A percentile compares a stretch with the other conserved stretches of the same genome.
These are phyloP conservation scores for Claviceps sorghi DNA, from an alignment of 2,329 filamentous ascomycete species.

Conservation along the genomic window DNA sequence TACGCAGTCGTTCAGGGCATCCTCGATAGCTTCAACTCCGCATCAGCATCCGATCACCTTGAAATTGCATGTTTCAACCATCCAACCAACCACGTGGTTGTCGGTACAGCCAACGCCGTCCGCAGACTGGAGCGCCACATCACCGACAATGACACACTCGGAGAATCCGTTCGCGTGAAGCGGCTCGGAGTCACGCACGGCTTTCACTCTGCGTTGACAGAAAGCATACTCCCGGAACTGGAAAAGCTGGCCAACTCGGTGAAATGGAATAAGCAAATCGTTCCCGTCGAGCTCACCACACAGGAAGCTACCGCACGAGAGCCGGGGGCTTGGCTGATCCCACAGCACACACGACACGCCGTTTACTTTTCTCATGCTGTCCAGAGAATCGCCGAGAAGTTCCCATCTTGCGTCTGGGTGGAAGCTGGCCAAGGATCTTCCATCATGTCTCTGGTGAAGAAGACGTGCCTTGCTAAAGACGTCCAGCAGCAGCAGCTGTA, in stretches of 20 bases:
- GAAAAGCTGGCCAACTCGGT: slow-evolving; percentile 11
- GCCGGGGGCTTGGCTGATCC: slow-evolving; percentile 9
- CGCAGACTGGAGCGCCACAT: slow-evolving; percentile 10
- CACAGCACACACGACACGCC: slow-evolving; percentile 25
- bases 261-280: not conserved
- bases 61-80: slow-evolving; percentile 7
- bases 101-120: slow-evolving; percentile 12
- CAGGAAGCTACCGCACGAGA: not conserved
- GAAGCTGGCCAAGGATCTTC: slow-evolving; percentile 28
- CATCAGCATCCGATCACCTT: not conserved
- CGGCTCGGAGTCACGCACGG: slow-evolving; percentile 29
- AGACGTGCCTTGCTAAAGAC: slow-evolving; percentile 10
- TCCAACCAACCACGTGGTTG: not conserved
- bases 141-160: not conserved
- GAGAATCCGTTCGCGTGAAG: slow-evolving; percentile 16
- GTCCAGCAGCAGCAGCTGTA: not conserved
- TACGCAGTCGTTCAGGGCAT: not conserved
- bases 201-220: slow-evolving; percentile 30
- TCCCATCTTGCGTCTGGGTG: slow-evolving; percentile 16
- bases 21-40: not conserved
- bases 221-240: slow-evolving; percentile 17
- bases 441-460: slow-evolving; percentile 19
- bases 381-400: slow-evolving; percentile 18
- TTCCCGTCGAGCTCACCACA: slow-evolving; percentile 6
- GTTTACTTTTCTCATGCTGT: slow-evolving; percentile 31